Percentiles rank a stretch among this genome's conserved stretches.
These are phyloP conservation scores for Alternaria brassicae DNA, from an alignment of 2,329 filamentous ascomycete species.

Conservation along the genomic window DNA sequence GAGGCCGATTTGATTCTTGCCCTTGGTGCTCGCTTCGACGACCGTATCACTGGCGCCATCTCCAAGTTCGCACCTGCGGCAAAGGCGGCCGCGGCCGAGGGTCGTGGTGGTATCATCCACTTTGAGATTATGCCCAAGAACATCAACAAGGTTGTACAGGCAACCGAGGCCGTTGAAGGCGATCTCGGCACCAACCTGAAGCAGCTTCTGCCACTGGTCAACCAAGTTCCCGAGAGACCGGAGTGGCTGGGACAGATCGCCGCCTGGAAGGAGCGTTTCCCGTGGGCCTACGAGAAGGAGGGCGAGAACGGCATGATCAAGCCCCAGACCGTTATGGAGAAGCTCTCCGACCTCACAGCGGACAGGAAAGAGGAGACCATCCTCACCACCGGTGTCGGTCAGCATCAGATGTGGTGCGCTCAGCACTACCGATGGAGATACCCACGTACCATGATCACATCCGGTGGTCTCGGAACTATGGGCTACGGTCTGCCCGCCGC, in stretches of 20 bases:
- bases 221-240: conserved; percentile 69
- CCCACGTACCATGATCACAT: conserved; percentile 94
- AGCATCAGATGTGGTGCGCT: conserved; percentile 99
- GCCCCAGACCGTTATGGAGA: conserved; percentile 90
- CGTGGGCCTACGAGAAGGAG: conserved; percentile 82
- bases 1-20: conserved; percentile 96
- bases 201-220: conserved; percentile 74
- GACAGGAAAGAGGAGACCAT: conserved; percentile 82
- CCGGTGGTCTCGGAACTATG: conserved; percentile 95
- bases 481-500: conserved; percentile 93
- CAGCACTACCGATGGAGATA: conserved; percentile 96
- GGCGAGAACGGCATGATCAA: conserved; percentile 83
- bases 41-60: conserved; percentile 85
- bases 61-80: conserved; percentile 89
- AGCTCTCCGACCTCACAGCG: conserved; percentile 83
- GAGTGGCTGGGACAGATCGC: conserved; percentile 92
- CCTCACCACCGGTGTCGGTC: conserved; percentile 92
- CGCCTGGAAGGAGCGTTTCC: conserved; percentile 91
- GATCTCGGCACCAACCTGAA: conserved; percentile 83
- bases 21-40: conserved; percentile 91
- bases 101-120: conserved; percentile 91
- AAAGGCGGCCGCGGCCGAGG: conserved; percentile 81
- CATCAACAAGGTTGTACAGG: conserved; percentile 99
- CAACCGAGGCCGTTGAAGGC: conserved; percentile 92
- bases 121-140: conserved; percentile 99